phyloP scores from a whole-genome alignment of 139 green algal species.

The Coccomyxa sp. region DNA sequence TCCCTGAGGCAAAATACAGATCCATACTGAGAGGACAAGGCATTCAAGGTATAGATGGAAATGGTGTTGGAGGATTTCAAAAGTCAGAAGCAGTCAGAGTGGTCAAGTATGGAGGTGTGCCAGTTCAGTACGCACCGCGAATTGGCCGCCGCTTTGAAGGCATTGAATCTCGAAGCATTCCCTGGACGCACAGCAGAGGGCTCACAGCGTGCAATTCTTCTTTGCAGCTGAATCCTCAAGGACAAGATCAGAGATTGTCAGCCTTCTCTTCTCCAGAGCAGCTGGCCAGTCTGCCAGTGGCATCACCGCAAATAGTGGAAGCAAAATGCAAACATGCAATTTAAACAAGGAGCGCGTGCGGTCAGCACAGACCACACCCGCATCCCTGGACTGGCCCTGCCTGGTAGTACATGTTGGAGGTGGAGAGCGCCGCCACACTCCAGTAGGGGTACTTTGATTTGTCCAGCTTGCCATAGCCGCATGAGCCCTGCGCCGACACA shows the following conservation, averaged over 20 bases:
- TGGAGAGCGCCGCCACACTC: neutral
- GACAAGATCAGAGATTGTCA: too few species aligned
- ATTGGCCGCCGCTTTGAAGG: neutral
- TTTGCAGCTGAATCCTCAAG: too few species aligned
- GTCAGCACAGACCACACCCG: neutral
- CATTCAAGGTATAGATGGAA: too few species aligned
- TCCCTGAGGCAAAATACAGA: too few species aligned
- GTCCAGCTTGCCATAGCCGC: slow-evolving; percentile 1
- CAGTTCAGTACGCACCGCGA: neutral
- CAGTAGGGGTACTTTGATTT: slow-evolving; percentile 3
- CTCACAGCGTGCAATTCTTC: too few species aligned
- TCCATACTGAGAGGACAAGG: too few species aligned
- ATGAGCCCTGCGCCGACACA: neutral
- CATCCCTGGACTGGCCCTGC: neutral
- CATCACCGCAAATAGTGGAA: too few species aligned
- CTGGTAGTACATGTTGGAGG: neutral
- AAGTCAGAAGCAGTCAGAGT: neutral
- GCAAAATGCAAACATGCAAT: too few species aligned
- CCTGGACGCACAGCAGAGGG: neutral
- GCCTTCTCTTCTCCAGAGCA: too few species aligned
- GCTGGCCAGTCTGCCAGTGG: too few species aligned
- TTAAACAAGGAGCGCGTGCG: too few species aligned
- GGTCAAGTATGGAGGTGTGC: neutral
- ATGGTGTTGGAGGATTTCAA: neutral
- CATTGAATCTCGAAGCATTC: neutral